Conservation (phyloP, 306 rosid genomes). For the Alnus glutinosa region DNA sequence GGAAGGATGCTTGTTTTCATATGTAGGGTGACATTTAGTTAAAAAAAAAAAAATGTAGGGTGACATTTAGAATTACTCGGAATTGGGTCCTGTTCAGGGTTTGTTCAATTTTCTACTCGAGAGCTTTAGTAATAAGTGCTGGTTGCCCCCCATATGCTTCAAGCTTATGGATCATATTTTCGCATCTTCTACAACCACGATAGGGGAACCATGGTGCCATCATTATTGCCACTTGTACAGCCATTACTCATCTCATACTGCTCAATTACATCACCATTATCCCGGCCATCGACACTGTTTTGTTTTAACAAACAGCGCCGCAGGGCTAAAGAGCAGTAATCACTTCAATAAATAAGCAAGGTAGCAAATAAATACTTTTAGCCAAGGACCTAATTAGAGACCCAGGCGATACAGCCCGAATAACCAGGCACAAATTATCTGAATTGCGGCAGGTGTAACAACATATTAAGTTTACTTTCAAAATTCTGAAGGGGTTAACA, state of each 20-base stretch:
- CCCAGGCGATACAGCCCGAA: neutral
- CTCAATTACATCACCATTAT: too few species aligned
- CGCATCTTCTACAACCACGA: too few species aligned
- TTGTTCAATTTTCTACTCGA: neutral
- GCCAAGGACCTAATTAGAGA: neutral
- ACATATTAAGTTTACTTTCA: neutral
- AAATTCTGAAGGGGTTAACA: neutral
- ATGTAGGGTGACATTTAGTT: neutral
- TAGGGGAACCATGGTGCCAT: too few species aligned
- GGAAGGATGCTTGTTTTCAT: neutral
- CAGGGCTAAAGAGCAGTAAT: neutral
- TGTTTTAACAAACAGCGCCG: neutral
- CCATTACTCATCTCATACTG: too few species aligned
- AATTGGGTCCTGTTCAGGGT: too few species aligned
- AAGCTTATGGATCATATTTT: too few species aligned
- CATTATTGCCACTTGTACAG: too few species aligned
- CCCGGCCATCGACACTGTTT: too few species aligned
- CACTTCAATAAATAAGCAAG: neutral
- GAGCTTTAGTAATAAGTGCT: neutral
- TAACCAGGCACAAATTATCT: neutral
- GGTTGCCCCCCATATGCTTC: too few species aligned
- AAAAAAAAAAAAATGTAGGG: too few species aligned
- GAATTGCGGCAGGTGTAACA: neutral
- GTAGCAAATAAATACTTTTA: neutral
- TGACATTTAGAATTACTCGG: too few species aligned